Evolutionary conservation across 441 rosid species (phyloP).

Genomic region (Arabidopsis hybrid): DNA sequence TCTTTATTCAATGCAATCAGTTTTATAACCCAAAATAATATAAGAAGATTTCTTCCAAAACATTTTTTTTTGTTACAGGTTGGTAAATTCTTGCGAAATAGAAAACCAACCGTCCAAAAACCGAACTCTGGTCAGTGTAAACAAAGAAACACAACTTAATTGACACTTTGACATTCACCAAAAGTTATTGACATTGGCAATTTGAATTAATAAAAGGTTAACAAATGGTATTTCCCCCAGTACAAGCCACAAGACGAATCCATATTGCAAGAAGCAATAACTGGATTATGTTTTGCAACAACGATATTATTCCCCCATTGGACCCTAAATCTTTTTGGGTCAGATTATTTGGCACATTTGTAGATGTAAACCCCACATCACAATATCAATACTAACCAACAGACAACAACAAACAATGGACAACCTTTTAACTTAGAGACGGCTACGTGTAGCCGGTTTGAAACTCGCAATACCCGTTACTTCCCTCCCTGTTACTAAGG

Average conservation of each 20-base stretch:
- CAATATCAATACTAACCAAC: slow-evolving; percentile 7
- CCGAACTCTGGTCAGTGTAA: neutral
- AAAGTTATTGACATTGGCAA: neutral
- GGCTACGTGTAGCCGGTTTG: slow-evolving; percentile 76
- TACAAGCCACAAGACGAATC: no score
- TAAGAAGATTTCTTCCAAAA: neutral
- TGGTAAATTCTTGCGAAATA: neutral
- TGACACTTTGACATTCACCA: neutral
- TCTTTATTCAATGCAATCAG: no score
- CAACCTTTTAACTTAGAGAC: slow-evolving; percentile 50
- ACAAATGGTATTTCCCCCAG: neutral
- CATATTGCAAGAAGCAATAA: no score
- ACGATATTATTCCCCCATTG: neutral
- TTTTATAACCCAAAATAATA: no score
- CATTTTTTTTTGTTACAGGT: no score
- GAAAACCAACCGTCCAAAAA: neutral
- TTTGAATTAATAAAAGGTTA: neutral
- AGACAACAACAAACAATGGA: slow-evolving; percentile 29
- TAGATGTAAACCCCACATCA: slow-evolving; percentile 11
- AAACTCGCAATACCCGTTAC: slow-evolving; percentile 89
- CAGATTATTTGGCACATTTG: slow-evolving; percentile 15
- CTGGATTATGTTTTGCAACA: no score
- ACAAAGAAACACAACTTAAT: no score
- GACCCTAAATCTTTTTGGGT: neutral
- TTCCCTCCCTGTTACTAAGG: slow-evolving; percentile 83